These are phyloP conservation scores for Phytophthora chlamydospora DNA, from an alignment of 352 stramenopile genomes.

Conservation along the genomic window DNA sequence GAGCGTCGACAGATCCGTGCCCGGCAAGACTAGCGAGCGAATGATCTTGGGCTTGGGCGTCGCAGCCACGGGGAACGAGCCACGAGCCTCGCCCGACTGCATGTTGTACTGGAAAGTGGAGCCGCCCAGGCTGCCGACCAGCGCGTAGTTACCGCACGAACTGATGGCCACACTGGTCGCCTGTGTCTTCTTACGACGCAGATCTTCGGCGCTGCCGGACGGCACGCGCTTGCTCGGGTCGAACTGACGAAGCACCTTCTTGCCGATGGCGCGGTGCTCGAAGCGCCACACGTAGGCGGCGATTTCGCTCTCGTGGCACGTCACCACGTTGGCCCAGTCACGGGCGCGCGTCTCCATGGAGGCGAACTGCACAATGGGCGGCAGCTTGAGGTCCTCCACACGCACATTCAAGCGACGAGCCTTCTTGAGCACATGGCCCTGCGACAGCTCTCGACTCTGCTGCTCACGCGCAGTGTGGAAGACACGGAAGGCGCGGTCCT, in stretches of 20 bases:
- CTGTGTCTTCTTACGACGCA: slow-evolving; percentile 69
- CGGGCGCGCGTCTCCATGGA: slow-evolving; percentile 89
- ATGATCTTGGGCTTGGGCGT: slow-evolving; percentile 74
- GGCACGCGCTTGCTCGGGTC: slow-evolving; percentile 73
- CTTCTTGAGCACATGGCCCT: slow-evolving; percentile 92
- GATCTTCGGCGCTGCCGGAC: slow-evolving; percentile 60
- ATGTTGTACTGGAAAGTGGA: slow-evolving; percentile 96
- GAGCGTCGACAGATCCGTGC: slow-evolving; percentile 34
- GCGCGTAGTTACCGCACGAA: slow-evolving; percentile 94
- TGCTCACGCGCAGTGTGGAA: slow-evolving; percentile 92
- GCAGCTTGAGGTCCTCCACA: slow-evolving; percentile 90
- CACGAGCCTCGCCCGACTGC: slow-evolving; percentile 92
- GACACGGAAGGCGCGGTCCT: slow-evolving; percentile 90
- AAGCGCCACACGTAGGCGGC: slow-evolving; percentile 96
- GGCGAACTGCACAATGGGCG: slow-evolving; percentile 92
- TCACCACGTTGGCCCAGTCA: slow-evolving; percentile 95
- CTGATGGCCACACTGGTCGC: slow-evolving; percentile 79
- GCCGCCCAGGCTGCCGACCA: slow-evolving; percentile 93
- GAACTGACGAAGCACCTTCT: slow-evolving; percentile 92
- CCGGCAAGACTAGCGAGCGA: slow-evolving; percentile 65
- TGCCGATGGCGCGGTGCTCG: slow-evolving; percentile 91
- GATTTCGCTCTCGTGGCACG: slow-evolving; percentile 93
- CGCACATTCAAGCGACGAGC: slow-evolving; percentile 88
- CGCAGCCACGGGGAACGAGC: slow-evolving; percentile 88
- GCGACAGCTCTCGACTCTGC: slow-evolving; percentile 90